Evolutionary conservation across 108 stramenopile genomes (phyloP).

Genomic region (Epipyxis sp.): DNA sequence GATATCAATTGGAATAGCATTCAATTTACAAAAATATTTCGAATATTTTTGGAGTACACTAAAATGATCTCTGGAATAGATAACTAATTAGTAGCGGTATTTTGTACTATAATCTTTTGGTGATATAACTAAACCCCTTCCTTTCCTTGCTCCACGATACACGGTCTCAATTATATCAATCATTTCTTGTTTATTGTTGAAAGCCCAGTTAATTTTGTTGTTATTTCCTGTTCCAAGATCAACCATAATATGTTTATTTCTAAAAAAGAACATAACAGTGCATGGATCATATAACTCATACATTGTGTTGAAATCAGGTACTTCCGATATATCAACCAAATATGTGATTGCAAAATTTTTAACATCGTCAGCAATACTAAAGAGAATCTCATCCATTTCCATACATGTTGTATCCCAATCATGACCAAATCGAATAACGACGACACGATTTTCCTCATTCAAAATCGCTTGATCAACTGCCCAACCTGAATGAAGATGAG

Average conservation of each 20-base stretch:
- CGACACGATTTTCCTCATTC: conserved; percentile 94
- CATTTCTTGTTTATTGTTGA: conserved; percentile 92
- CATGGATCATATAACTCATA: conserved; percentile 96
- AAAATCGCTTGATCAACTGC: conserved; percentile 98
- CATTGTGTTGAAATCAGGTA: conserved; percentile 93
- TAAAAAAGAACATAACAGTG: conserved; percentile 97
- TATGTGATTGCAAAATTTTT: conserved; percentile 97
- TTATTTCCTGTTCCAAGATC: conserved; percentile 98
- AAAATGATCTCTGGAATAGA: too few relatives aligned
- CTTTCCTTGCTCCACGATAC: conserved; percentile 91
- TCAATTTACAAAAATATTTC: too few relatives aligned
- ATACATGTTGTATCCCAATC: conserved; percentile 91
- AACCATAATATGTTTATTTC: conserved; percentile 93
- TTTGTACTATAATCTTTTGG: conserved; percentile 98
- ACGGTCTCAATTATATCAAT: conserved; percentile 98
- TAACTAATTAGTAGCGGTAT: conserved; percentile 72
- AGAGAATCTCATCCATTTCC: conserved; percentile 88
- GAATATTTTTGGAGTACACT: too few relatives aligned
- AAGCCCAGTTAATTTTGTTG: conserved; percentile 98
- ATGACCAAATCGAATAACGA: conserved; percentile 96
- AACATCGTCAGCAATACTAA: conserved; percentile 88
- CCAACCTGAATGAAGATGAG: conserved; percentile 90
- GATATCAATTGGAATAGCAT: too few relatives aligned
- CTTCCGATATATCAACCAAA: conserved; percentile 92
- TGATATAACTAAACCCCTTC: conserved; percentile 89